These are phyloP conservation scores for Yamadazyma mexicana DNA, from an alignment of 1,139 yeast genomes.

Conservation along the genomic window DNA sequence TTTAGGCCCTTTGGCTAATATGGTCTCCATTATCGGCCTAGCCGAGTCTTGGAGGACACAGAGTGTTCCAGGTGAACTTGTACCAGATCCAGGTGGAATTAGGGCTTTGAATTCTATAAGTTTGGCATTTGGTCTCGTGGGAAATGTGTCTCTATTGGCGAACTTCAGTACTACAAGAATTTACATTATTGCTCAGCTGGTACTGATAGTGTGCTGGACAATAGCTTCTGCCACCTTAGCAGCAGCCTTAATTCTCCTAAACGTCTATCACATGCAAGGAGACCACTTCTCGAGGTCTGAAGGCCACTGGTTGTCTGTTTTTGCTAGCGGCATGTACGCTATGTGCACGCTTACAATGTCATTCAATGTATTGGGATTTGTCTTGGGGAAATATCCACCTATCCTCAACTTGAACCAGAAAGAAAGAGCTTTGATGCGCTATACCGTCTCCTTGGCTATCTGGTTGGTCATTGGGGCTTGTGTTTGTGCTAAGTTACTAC, in stretches of 20 bases:
- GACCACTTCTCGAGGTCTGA: conserved; percentile 39
- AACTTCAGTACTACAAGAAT: conserved; percentile 62
- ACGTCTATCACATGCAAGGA: conserved; percentile 16
- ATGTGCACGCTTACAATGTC: conserved; percentile 52
- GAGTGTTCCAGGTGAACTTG: conserved; percentile 19
- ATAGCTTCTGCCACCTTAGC: conserved; percentile 54
- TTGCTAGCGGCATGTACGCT: conserved; percentile 63
- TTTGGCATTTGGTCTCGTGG: conserved; percentile 60
- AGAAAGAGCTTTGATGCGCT: conserved; percentile 72
- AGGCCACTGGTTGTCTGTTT: conserved; percentile 77
- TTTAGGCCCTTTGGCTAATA: conserved; percentile 73
- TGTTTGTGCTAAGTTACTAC: conserved; percentile 38
- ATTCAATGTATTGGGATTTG: conserved; percentile 62
- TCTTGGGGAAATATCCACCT: conserved; percentile 61
- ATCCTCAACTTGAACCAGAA: conserved; percentile 62
- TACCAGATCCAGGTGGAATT: conserved; percentile 40
- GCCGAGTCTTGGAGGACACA: conserved; percentile 65
- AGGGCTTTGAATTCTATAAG: conserved; percentile 60
- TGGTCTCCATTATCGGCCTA: conserved; percentile 70
- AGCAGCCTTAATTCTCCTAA: conserved; percentile 42
- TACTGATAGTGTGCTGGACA: conserved; percentile 65
- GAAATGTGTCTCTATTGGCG: conserved; percentile 64
- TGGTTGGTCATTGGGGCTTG: conserved; percentile 73
- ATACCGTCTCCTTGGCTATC: conserved; percentile 59
- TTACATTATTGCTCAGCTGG: conserved; percentile 57